Evolutionary conservation across 306 rosid species (phyloP).

Genomic region (Rosa multiflora): DNA sequence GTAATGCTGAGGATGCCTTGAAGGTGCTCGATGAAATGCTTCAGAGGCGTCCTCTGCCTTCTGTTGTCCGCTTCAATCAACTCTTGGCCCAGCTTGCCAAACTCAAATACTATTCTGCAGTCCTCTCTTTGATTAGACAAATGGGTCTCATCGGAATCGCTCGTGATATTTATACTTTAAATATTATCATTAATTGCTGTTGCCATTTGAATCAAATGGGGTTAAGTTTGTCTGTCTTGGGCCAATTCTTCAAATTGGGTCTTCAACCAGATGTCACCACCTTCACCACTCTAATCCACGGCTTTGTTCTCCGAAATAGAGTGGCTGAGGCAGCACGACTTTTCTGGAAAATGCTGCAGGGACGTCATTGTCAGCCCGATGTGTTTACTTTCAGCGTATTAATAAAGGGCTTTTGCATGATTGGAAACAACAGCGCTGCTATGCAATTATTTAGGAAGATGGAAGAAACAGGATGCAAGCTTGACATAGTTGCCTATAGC

Average conservation of each 20-base stretch:
- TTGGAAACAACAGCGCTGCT: constrained; percentile 24
- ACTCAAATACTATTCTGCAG: constrained; percentile 16
- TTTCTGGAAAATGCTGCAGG: neutral
- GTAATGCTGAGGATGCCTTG: constrained; percentile 12
- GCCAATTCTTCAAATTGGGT: constrained; percentile 28
- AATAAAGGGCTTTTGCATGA: constrained; percentile 34
- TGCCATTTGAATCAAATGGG: constrained; percentile 16
- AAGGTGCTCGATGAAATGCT: constrained; percentile 31
- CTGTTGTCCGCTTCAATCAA: constrained; percentile 17
- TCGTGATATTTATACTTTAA: constrained; percentile 27
- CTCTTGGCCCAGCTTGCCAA: constrained; percentile 21
- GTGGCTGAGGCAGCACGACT: neutral
- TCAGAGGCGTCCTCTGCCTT: neutral
- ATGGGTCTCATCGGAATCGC: neutral
- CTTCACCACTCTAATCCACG: constrained; percentile 29
- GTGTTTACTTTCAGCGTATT: constrained; percentile 26
- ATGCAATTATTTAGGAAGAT: constrained; percentile 12
- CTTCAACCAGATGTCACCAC: constrained; percentile 14
- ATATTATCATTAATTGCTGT: constrained; percentile 37
- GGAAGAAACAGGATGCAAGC: constrained; percentile 19
- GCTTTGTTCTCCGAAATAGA: constrained; percentile 28
- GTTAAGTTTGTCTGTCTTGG: constrained; percentile 6
- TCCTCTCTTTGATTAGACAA: constrained; percentile 21
- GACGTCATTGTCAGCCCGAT: constrained; percentile 10
- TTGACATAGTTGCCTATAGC: constrained; percentile 22